Evolutionary conservation across 2,329 filamentous ascomycete species (phyloP).

Genomic region (Teratosphaeria epicoccoides): DNA sequence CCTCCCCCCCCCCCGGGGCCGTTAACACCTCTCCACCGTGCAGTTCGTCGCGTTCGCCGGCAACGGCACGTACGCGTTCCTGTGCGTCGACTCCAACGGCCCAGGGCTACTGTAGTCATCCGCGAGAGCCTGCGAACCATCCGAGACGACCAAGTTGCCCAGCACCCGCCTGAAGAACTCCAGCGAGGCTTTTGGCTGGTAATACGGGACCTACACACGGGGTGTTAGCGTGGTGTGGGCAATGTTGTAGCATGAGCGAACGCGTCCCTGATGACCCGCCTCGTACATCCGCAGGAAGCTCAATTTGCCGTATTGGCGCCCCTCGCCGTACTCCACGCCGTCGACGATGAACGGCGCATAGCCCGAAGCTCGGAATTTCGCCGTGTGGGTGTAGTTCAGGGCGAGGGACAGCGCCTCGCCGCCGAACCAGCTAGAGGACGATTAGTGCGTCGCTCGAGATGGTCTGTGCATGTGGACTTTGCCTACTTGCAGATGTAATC

Average conservation of each 20-base stretch:
- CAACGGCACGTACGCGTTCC: conserved; percentile 27
- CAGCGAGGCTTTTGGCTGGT: conserved; percentile 28
- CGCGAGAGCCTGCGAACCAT: conserved; percentile 26
- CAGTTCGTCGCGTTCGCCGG: conserved; percentile 15
- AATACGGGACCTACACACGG: conserved; percentile 27
- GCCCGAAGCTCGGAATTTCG: conserved; percentile 18
- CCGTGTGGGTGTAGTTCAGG: conserved; percentile 28
- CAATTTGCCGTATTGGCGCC: conserved; percentile 24
- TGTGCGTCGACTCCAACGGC: conserved; percentile 30
- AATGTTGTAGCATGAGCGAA: background rate
- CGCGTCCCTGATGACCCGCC: conserved; percentile 35
- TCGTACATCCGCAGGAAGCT: conserved; percentile 26
- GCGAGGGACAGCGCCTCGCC: conserved; percentile 19
- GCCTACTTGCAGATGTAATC: conserved; percentile 31
- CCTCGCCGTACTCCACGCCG: conserved; percentile 29
- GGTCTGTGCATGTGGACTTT: conserved; percentile 14
- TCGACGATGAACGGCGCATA: conserved; percentile 23
- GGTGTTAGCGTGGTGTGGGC: background rate
- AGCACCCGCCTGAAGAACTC: conserved; percentile 23
- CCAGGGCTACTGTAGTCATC: conserved; percentile 26
- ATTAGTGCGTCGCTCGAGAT: background rate
- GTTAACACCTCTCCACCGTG: background rate
- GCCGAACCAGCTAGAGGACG: background rate
- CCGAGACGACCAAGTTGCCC: conserved; percentile 27
- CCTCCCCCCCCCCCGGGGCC: background rate